Percentiles rank a stretch among this genome's conserved stretches.
Conservation (phyloP, 345 rosid genomes). For the Arabidopsis arenosa region DNA sequence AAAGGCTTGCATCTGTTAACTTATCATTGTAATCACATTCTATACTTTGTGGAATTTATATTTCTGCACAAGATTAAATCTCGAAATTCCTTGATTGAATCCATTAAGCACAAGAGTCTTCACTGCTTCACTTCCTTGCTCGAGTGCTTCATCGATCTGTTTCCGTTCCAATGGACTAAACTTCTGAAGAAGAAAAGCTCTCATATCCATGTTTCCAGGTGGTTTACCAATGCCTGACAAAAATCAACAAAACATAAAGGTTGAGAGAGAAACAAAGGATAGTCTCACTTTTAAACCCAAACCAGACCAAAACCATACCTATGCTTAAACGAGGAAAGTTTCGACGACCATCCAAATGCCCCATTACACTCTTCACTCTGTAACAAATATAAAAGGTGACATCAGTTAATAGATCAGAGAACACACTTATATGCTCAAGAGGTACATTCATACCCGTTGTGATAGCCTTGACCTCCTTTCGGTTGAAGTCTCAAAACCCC, state of each 20-base stretch:
- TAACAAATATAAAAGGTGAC: constrained; percentile 18
- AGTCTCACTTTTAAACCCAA: neutral
- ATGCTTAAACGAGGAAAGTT: constrained; percentile 81
- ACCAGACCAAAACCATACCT: constrained; percentile 48
- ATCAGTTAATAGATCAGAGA: constrained; percentile 12
- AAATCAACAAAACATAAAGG: constrained; percentile 12
- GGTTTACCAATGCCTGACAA: constrained; percentile 84
- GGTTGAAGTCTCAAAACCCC: constrained; percentile 85
- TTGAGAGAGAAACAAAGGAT: neutral
- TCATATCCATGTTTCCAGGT: constrained; percentile 92
- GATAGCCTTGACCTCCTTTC: constrained; percentile 90
- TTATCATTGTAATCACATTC: neutral
- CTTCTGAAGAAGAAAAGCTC: constrained; percentile 86
- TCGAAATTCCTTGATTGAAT: constrained; percentile 58
- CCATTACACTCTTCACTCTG: constrained; percentile 84
- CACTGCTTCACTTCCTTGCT: constrained; percentile 75
- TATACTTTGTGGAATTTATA: constrained; percentile 72
- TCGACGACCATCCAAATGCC: constrained; percentile 72
- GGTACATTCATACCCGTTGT: constrained; percentile 68
- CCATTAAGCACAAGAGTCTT: constrained; percentile 64
- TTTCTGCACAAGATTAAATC: constrained; percentile 80
- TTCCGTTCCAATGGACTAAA: constrained; percentile 70
- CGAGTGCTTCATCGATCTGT: constrained; percentile 73
- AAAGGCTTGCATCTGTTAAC: neutral
- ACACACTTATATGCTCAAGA: constrained; percentile 16